Percentiles rank a stretch among this genome's conserved stretches.
phyloP scores from a whole-genome alignment of 1,284 basidiomycete genomes.

The Cutaneotrichosporon sp. region DNA sequence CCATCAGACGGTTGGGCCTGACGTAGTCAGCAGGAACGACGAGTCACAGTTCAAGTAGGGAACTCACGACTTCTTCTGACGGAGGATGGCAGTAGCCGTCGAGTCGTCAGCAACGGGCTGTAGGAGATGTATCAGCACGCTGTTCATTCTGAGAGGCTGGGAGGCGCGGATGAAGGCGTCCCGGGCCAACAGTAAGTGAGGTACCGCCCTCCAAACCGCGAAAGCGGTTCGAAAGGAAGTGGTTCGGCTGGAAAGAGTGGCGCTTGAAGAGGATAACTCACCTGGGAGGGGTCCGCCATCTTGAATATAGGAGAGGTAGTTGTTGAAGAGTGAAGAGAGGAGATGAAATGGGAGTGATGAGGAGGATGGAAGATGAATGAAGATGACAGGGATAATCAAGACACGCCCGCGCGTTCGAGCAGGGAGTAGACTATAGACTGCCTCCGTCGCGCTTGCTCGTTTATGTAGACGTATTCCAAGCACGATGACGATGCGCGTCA shows the following conservation, averaged over 20 bases:
- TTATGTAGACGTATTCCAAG: too few relatives aligned
- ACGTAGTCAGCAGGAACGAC: constrained; percentile 15
- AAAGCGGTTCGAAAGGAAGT: too few relatives aligned
- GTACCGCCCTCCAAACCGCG: not conserved
- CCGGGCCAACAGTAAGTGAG: not conserved
- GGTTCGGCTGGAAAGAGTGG: not conserved
- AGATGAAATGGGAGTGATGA: not conserved
- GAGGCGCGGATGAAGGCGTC: not conserved
- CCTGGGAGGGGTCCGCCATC: constrained; percentile 31
- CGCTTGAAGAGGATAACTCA: constrained; percentile 2
- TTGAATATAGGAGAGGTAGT: not conserved
- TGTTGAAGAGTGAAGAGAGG: not conserved
- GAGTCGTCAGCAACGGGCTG: constrained; percentile 47
- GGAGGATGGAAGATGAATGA: constrained; percentile 2
- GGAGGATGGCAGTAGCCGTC: constrained; percentile 85
- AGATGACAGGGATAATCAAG: not conserved
- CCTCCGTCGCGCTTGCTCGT: not conserved
- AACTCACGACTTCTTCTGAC: constrained; percentile 92
- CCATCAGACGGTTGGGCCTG: constrained; percentile 90
- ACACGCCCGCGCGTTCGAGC: not conserved
- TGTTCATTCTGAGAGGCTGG: not conserved
- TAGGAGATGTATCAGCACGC: not conserved
- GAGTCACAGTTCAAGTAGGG: constrained; percentile 7
- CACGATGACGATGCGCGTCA: constrained; percentile 9
- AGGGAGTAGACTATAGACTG: not conserved